These are phyloP conservation scores for Vigna radiata DNA, from an alignment of 306 rosid species.

Conservation along the genomic window DNA sequence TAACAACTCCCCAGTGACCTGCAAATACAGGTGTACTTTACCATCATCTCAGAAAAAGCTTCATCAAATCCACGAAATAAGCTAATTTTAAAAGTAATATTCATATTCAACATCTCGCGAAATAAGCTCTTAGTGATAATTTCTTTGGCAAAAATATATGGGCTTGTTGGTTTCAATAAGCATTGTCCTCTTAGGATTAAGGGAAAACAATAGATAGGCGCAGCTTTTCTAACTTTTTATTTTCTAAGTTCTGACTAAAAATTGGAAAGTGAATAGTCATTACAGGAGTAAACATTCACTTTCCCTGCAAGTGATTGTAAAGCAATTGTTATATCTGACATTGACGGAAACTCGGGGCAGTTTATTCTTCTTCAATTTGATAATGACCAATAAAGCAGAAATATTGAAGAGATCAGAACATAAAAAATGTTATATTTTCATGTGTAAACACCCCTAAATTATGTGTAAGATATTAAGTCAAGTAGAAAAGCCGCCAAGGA, in stretches of 20 bases:
- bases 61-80: not conserved
- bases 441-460: not conserved
- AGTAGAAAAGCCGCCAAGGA: not conserved
- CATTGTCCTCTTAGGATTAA: not conserved
- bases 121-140: no score
- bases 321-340: no score
- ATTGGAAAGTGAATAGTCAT: no score
- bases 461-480: not conserved
- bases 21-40: slow-evolving; percentile 37
- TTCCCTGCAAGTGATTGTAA: no score
- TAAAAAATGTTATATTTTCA: not conserved
- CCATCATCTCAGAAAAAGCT: slow-evolving; percentile 18
- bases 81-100: no score
- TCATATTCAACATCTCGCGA: no score
- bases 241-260: not conserved
- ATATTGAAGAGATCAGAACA: not conserved
- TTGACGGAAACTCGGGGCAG: no score
- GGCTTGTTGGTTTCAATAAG: no score
- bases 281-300: no score
- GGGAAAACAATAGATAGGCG: not conserved
- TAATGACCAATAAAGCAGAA: not conserved
- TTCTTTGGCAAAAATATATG: no score
- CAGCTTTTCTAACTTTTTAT: not conserved
- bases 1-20: slow-evolving; percentile 90
- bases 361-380: not conserved